phyloP scores from a whole-genome alignment of 164 flowering plant species.

The Liquidambar formosana region DNA sequence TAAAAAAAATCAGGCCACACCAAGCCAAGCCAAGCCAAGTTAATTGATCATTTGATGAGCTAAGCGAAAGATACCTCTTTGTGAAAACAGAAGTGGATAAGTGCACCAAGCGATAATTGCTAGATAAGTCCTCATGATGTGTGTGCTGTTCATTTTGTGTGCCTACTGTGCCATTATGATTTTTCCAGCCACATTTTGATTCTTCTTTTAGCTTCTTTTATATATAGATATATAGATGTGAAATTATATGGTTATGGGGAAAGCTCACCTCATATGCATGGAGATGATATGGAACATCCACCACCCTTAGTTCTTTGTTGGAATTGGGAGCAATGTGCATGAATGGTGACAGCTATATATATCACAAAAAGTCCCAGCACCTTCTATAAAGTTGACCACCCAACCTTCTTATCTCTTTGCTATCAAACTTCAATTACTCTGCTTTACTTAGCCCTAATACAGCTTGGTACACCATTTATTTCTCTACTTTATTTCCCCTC shows the following conservation, averaged over 20 bases:
- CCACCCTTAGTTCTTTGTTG: background rate
- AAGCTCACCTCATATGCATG: background rate
- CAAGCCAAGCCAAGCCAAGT: background rate
- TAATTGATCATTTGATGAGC: background rate
- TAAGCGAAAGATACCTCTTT: background rate
- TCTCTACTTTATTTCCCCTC: background rate
- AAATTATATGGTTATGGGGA: background rate
- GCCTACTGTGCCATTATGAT: background rate
- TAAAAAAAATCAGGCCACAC: background rate
- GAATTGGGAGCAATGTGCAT: too few species aligned
- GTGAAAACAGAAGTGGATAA: background rate
- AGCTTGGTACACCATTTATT: background rate
- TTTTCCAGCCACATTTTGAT: background rate
- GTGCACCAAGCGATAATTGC: background rate
- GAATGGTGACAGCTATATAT: background rate
- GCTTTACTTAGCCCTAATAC: too few species aligned
- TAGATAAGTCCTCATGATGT: background rate
- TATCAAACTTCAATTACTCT: too few species aligned
- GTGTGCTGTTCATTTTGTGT: background rate
- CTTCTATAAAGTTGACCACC: slow-evolving; percentile 16
- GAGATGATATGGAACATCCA: background rate
- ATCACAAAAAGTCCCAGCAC: slow-evolving; percentile 2
- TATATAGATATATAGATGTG: background rate
- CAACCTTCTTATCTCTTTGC: slow-evolving; percentile 8
- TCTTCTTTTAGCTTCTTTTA: background rate